A percentile compares a stretch with the other conserved stretches of the same genome.
These are phyloP conservation scores for Pseudodiploospora longispora DNA, from an alignment of 2,329 filamentous ascomycete species.

Conservation along the genomic window DNA sequence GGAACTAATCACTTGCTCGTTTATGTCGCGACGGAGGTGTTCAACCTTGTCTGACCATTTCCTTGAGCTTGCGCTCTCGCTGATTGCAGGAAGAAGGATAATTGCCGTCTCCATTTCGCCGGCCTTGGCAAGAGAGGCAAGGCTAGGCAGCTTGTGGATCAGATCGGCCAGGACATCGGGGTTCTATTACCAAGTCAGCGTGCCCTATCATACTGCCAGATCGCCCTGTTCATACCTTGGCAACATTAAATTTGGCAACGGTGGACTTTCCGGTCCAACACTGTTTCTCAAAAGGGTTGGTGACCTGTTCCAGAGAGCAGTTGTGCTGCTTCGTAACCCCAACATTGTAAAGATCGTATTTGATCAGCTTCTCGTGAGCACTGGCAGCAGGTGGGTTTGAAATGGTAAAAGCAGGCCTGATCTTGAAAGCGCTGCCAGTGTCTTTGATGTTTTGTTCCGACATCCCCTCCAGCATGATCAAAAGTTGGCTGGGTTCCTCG, in stretches of 20 bases:
- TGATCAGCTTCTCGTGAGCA: constrained; percentile 35
- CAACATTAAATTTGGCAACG: constrained; percentile 35
- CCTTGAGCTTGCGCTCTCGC: constrained; percentile 26
- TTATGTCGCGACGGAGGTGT: constrained; percentile 40
- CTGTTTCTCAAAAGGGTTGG: constrained; percentile 33
- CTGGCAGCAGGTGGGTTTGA: constrained; percentile 34
- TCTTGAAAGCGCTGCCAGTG: constrained; percentile 29
- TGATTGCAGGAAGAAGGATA: constrained; percentile 44
- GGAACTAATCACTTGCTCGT: constrained; percentile 38
- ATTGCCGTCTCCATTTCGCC: constrained; percentile 50
- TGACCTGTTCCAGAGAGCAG: constrained; percentile 31
- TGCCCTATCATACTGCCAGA: not conserved
- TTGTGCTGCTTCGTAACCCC: constrained; percentile 26
- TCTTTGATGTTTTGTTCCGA: constrained; percentile 36
- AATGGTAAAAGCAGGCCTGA: constrained; percentile 40
- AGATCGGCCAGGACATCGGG: constrained; percentile 35
- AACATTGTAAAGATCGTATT: constrained; percentile 32
- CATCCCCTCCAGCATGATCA: constrained; percentile 52
- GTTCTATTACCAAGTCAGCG: constrained; percentile 22
- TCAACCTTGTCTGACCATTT: constrained; percentile 33
- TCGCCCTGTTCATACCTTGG: constrained; percentile 27
- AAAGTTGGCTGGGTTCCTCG: constrained; percentile 41
- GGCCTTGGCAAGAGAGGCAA: constrained; percentile 36
- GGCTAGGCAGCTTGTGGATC: constrained; percentile 34
- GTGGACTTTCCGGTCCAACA: constrained; percentile 39